These are phyloP conservation scores for Beauveria varroae DNA, from an alignment of 2,329 filamentous ascomycete species.

Conservation along the genomic window DNA sequence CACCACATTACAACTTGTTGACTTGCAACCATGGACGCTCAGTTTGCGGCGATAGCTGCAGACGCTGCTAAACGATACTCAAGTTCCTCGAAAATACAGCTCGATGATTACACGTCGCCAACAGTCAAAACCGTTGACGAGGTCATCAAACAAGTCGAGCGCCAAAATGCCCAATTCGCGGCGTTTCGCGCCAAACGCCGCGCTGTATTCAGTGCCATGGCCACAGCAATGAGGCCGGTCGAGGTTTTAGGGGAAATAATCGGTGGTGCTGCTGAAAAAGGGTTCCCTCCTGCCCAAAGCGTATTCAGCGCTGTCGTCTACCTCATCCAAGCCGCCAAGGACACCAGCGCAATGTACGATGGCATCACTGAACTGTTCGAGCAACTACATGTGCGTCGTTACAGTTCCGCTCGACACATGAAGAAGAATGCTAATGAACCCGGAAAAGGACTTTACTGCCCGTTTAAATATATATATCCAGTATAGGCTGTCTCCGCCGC, in stretches of 20 bases:
- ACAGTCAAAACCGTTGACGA: slow-evolving; percentile 26
- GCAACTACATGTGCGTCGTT: slow-evolving; percentile 26
- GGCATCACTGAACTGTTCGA: slow-evolving; percentile 37
- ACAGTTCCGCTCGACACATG: not conserved
- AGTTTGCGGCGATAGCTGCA: slow-evolving; percentile 23
- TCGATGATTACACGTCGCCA: slow-evolving; percentile 26
- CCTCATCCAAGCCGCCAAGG: slow-evolving; percentile 35
- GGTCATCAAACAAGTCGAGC: slow-evolving; percentile 24
- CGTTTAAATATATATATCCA: slow-evolving; percentile 34
- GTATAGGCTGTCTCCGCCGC: slow-evolving; percentile 28
- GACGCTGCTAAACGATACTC: slow-evolving; percentile 27
- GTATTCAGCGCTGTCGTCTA: slow-evolving; percentile 37
- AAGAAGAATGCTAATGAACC: slow-evolving; percentile 1
- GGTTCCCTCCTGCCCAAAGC: slow-evolving; percentile 32
- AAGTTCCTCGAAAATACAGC: slow-evolving; percentile 20
- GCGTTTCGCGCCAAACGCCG: slow-evolving; percentile 29
- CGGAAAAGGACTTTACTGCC: slow-evolving; percentile 31
- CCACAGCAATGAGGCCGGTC: slow-evolving; percentile 27
- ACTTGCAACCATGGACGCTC: slow-evolving; percentile 7
- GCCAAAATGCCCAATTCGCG: slow-evolving; percentile 28
- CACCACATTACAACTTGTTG: not conserved
- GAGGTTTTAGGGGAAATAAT: slow-evolving; percentile 32
- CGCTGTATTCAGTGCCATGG: slow-evolving; percentile 26
- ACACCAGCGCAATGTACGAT: slow-evolving; percentile 38
- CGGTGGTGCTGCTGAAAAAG: slow-evolving; percentile 27